These are phyloP conservation scores for Fusarium globosum DNA, from an alignment of 2,329 filamentous ascomycete species.

Conservation along the genomic window DNA sequence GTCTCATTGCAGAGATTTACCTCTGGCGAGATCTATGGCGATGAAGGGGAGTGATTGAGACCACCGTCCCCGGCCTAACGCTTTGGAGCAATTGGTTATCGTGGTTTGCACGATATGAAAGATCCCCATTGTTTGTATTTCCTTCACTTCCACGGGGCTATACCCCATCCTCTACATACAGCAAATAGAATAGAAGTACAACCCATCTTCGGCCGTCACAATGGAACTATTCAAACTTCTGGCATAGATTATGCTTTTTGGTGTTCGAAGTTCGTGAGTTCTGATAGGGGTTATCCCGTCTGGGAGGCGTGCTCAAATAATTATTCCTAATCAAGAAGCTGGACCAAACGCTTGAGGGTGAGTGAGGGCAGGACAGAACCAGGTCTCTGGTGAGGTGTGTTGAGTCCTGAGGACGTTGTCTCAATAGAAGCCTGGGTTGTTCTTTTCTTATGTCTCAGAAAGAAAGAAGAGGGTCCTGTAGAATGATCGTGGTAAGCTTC, in stretches of 20 bases:
- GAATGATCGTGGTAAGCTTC: neutral
- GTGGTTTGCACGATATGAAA: neutral
- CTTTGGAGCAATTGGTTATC: neutral
- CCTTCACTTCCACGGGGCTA: neutral
- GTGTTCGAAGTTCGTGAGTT: neutral
- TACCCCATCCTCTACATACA: neutral
- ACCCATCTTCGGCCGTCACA: neutral
- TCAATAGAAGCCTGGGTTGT: neutral
- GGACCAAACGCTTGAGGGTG: neutral
- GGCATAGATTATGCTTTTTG: conserved; percentile 1
- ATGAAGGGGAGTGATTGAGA: neutral
- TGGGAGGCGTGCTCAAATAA: neutral
- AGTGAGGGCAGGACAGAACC: neutral
- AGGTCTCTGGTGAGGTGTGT: neutral
- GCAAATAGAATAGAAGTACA: neutral
- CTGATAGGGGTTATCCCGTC: neutral
- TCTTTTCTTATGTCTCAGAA: neutral
- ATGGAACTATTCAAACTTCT: neutral
- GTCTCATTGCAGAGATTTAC: neutral
- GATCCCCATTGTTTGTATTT: neutral
- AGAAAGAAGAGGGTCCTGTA: neutral
- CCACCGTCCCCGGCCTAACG: neutral
- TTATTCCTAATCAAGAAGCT: neutral
- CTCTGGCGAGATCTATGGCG: neutral
- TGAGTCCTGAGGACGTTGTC: neutral